A percentile compares a stretch with the other conserved stretches of the same genome.
Conservation (phyloP, 176 grass and related monocot species). For the Miscanthus lutarioriparius region DNA sequence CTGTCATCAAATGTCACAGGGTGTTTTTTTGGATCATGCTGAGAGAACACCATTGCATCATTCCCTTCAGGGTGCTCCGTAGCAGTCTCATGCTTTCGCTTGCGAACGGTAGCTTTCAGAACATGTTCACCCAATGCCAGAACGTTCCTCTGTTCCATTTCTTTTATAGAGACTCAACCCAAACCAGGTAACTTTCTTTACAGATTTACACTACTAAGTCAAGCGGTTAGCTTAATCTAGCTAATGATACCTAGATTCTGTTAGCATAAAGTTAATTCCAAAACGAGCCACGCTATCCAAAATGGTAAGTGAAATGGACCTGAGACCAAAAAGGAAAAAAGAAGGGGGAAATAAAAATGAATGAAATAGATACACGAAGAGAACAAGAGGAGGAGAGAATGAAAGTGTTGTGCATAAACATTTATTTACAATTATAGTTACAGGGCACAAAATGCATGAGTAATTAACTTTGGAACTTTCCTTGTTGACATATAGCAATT, state of each 20-base stretch:
- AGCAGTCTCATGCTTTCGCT: conserved; percentile 48
- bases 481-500: background rate
- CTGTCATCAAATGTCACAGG: background rate
- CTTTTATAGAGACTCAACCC: conserved; percentile 35
- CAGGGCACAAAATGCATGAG: conserved; percentile 2
- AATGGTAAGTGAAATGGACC: conserved; percentile 39
- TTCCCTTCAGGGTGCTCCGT: conserved; percentile 21
- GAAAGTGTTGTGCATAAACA: background rate
- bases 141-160: conserved; percentile 63
- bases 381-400: background rate
- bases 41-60: background rate
- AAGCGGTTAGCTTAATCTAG: conserved; percentile 24
- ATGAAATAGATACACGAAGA: conserved; percentile 17
- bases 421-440: conserved; percentile 27
- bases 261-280: conserved; percentile 34
- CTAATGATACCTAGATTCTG: conserved; percentile 38
- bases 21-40: conserved; percentile 28
- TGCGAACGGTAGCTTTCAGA: conserved; percentile 28
- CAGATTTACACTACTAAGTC: conserved; percentile 35
- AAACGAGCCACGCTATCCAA: conserved; percentile 24
- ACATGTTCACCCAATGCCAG: conserved; percentile 48
- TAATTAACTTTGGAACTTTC: background rate
- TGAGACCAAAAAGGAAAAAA: conserved; percentile 20
- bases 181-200: conserved; percentile 42
- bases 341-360: conserved; percentile 19